Conservation (phyloP, 495 filamentous ascomycete genomes). For the Xylaria cubensis region DNA sequence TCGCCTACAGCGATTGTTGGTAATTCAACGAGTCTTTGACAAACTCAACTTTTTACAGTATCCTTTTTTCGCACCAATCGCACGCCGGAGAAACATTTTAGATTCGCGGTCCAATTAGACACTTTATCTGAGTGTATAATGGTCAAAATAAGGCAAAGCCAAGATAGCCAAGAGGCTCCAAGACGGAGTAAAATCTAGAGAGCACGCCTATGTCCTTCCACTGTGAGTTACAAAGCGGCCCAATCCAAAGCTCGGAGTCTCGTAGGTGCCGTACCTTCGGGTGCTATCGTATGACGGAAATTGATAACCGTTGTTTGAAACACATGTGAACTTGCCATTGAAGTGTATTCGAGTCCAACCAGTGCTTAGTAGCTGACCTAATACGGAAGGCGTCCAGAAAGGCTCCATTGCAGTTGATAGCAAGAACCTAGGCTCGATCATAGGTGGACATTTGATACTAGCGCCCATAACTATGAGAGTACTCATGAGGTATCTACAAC, state of each 20-base stretch:
- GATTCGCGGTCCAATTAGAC: neutral
- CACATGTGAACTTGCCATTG: neutral
- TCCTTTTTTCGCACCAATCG: conserved; percentile 9
- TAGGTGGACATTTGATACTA: conserved; percentile 11
- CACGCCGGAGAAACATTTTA: neutral
- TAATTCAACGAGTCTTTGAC: neutral
- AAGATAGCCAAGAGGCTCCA: conserved; percentile 17
- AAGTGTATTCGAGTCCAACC: neutral
- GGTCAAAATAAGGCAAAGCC: neutral
- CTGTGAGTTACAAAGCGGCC: neutral
- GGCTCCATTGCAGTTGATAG: neutral
- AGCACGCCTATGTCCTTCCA: neutral
- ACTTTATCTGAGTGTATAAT: neutral
- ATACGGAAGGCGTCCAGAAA: neutral
- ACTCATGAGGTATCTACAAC: neutral
- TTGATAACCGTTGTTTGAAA: neutral
- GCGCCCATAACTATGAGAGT: neutral
- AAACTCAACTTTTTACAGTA: neutral
- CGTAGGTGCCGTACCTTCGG: neutral
- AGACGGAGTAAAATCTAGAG: conserved; percentile 12
- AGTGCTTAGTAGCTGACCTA: neutral
- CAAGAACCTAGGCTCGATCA: neutral
- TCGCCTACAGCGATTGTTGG: neutral
- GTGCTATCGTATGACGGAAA: neutral
- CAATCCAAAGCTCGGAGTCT: neutral